These are phyloP conservation scores for Chaetomium fimeti DNA, from an alignment of 495 filamentous ascomycete genomes.

Conservation along the genomic window DNA sequence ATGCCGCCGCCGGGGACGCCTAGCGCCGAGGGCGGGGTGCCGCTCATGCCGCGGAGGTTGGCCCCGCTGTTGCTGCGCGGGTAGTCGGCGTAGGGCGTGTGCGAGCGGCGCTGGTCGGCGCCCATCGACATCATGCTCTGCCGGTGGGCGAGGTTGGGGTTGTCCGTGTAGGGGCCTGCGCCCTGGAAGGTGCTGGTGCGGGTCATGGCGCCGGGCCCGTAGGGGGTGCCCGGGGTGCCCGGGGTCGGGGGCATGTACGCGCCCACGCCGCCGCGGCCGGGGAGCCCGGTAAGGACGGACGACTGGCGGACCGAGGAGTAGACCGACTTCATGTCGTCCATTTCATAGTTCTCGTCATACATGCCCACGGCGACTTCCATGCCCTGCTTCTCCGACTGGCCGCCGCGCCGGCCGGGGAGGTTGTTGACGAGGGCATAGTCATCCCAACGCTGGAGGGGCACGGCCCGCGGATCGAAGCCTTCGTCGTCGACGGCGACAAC, in stretches of 20 bases:
- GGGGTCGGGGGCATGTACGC: slow-evolving; percentile 81
- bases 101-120: slow-evolving; percentile 38
- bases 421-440: slow-evolving; percentile 92
- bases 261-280: slow-evolving; percentile 54
- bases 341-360: slow-evolving; percentile 78
- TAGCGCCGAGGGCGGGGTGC: slow-evolving; percentile 47
- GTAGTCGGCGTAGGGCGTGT: slow-evolving; percentile 52
- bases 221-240: slow-evolving; percentile 57
- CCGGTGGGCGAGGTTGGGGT: slow-evolving; percentile 39
- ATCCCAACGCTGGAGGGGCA: slow-evolving; percentile 95
- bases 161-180: slow-evolving; percentile 42
- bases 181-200: slow-evolving; percentile 40
- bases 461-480: slow-evolving; percentile 82
- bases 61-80: slow-evolving; percentile 32
- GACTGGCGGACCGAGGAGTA: slow-evolving; percentile 94
- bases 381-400: slow-evolving; percentile 62
- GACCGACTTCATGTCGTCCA: slow-evolving; percentile 96
- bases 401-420: slow-evolving; percentile 85
- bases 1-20: slow-evolving; percentile 36
- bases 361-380: slow-evolving; percentile 43
- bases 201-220: slow-evolving; percentile 47
- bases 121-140: slow-evolving; percentile 55
- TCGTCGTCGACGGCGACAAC: slow-evolving; percentile 85
- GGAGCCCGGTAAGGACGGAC: slow-evolving; percentile 87
- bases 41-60: slow-evolving; percentile 40